phyloP scores from a whole-genome alignment of 2,329 filamentous ascomycete species.

The Macrophomina tecta region DNA sequence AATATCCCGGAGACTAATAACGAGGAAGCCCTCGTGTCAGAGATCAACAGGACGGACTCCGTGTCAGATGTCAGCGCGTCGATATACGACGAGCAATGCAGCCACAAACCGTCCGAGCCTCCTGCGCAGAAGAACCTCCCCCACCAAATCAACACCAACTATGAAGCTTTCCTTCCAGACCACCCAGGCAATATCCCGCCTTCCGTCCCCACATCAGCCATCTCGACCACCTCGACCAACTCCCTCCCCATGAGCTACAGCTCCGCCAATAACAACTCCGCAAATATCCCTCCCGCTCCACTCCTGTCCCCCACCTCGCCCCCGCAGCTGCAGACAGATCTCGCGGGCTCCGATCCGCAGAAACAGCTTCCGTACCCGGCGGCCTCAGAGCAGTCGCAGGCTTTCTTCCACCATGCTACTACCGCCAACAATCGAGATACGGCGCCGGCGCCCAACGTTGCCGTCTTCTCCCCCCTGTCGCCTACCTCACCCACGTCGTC shows the following conservation, averaged over 20 bases:
- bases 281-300: neutral
- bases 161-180: slow-evolving; percentile 36
- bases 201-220: slow-evolving; percentile 40
- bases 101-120: neutral
- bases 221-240: slow-evolving; percentile 36
- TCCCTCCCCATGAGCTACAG: slow-evolving; percentile 7
- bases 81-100: neutral
- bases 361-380: neutral
- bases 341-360: neutral
- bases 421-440: neutral
- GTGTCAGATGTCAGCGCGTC: slow-evolving; percentile 14
- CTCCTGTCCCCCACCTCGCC: slow-evolving; percentile 1
- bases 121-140: slow-evolving; percentile 33
- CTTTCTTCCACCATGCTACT: neutral
- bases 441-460: neutral
- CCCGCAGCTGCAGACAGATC: slow-evolving; percentile 4
- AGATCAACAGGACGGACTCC: slow-evolving; percentile 10
- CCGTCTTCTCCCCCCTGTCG: slow-evolving; percentile 9
- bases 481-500: neutral
- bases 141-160: slow-evolving; percentile 23
- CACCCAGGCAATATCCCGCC: slow-evolving; percentile 32
- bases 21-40: neutral
- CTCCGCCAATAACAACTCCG: neutral
- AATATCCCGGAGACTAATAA: neutral
- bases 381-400: neutral